Base-by-base conservation (phyloP, 2,329 filamentous ascomycete species). In the Alternaria sp. region DNA sequence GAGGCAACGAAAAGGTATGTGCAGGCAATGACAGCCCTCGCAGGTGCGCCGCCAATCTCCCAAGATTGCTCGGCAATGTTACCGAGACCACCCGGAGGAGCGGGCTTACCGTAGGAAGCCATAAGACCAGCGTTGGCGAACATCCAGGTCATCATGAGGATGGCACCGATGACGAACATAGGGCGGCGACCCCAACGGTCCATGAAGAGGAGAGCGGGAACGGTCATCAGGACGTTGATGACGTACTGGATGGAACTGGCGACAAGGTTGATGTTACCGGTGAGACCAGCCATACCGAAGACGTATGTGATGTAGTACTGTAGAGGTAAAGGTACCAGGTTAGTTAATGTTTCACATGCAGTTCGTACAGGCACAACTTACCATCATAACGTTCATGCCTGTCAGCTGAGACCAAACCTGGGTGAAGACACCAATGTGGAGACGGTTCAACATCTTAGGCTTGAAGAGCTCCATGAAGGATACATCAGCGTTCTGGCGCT, bases 191-290 rank as follows among this genome's bases (percentile, higher is more conserved):
- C 92, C 88, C 90, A 92, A 57, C 84, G 83, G 68, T 95, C 92
- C 69, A 94, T 86, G 81, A 83, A 94, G 58, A 94, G 79, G 25
- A 94, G 84, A 1, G 91, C 91, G 0, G 91, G 90, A 3, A 94
- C 76, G 0, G 92, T 94, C 88, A 92, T 92, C 54, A 89, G 62
- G 2, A 94, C 91, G 76, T 94, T 94, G 82, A 94, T 92, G 69
- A 93, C 84, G 74, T 91, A 92, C 57, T 92, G 88, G 64, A 92
- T 92, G 10, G 86, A 87, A 5, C 88, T 90, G 8, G 90, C 85
- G 45, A 91, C 78, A 9, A 92, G 83, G 38, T 87, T 85, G 54
- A 83, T 84, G 67, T 86, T 82, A 3, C 84, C 85, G 2, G 78
- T 80, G n/a, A 90, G 81, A 10, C 89, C 89, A 16, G 90, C 89